A percentile compares a stretch with the other conserved stretches of the same genome.
Conservation (phyloP, 2,329 filamentous ascomycete species). For the Fusarium metavorans region DNA sequence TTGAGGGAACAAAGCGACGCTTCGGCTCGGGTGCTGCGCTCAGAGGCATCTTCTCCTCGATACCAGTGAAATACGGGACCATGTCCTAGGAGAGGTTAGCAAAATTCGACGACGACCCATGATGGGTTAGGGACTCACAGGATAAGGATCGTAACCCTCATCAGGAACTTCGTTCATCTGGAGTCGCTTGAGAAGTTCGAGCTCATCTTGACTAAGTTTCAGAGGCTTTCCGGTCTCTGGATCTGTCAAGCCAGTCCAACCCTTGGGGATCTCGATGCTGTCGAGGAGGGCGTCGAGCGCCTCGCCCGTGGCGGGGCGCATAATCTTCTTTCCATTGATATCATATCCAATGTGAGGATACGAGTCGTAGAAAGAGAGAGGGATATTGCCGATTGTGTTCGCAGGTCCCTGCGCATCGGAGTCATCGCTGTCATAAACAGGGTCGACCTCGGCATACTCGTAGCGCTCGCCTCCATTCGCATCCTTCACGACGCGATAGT, state of each 20-base stretch:
- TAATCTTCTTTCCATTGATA: slow-evolving; percentile 98
- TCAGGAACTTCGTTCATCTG: slow-evolving; percentile 90
- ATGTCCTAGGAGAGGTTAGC: slow-evolving; percentile 68
- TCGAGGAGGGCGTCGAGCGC: slow-evolving; percentile 93
- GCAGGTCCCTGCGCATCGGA: slow-evolving; percentile 81
- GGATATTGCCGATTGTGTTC: slow-evolving; percentile 97
- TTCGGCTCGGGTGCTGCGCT: slow-evolving; percentile 97
- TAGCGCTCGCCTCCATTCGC: slow-evolving; percentile 93
- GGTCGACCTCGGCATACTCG: slow-evolving; percentile 92
- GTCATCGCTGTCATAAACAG: slow-evolving; percentile 96
- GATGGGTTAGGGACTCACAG: slow-evolving; percentile 61
- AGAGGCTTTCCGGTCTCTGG: slow-evolving; percentile 93
- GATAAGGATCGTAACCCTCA: slow-evolving; percentile 93
- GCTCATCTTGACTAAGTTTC: slow-evolving; percentile 86
- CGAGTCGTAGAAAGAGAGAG: slow-evolving; percentile 93
- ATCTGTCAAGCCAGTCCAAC: slow-evolving; percentile 96
- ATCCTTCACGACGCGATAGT: slow-evolving; percentile 74
- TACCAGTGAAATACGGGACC: slow-evolving; percentile 93
- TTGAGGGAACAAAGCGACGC: slow-evolving; percentile 93
- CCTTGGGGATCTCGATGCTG: slow-evolving; percentile 96
- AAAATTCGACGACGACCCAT: background rate
- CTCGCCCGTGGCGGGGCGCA: slow-evolving; percentile 93
- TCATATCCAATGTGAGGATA: slow-evolving; percentile 99
- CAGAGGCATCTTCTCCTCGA: slow-evolving; percentile 92
- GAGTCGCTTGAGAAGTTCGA: slow-evolving; percentile 88